Percentiles rank a stretch among this genome's conserved stretches.
Conservation (phyloP, 169 alveolate species). For the Eimeria acervulina region DNA sequence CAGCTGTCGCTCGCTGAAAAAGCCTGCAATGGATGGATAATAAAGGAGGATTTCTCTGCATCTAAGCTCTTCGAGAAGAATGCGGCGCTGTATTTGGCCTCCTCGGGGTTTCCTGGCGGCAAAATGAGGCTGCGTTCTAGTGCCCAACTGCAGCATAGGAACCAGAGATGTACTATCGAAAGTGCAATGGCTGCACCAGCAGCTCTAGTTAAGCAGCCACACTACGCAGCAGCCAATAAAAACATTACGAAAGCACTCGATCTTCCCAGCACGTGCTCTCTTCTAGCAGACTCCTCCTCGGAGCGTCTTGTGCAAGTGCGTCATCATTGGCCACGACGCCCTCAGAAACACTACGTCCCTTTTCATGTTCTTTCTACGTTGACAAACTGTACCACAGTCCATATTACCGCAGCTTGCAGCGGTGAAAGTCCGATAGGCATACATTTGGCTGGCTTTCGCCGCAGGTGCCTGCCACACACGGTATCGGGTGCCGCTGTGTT, state of each 20-base stretch:
- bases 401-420: background rate
- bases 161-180: conserved; percentile 14
- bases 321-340: background rate
- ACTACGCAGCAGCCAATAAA: conserved; percentile 66
- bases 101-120: conserved; percentile 66
- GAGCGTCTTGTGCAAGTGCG: conserved; percentile 82
- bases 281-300: conserved; percentile 70
- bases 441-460: background rate
- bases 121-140: background rate
- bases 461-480: background rate
- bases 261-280: conserved; percentile 61
- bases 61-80: conserved; percentile 80
- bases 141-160: conserved; percentile 15
- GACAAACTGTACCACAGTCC: background rate
- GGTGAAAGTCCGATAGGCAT: background rate
- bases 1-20: conserved; percentile 25
- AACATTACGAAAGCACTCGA: conserved; percentile 81
- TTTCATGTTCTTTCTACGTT: background rate
- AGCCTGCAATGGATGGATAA: conserved; percentile 73
- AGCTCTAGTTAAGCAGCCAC: conserved; percentile 80
- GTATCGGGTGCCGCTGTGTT: conserved; percentile 25
- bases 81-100: conserved; percentile 44
- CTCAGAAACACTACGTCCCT: background rate
- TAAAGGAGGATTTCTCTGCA: conserved; percentile 75
- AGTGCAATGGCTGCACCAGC: conserved; percentile 71